Conservation (phyloP, 2,329 filamentous ascomycete genomes). For the Hymenoscyphus albidus region DNA sequence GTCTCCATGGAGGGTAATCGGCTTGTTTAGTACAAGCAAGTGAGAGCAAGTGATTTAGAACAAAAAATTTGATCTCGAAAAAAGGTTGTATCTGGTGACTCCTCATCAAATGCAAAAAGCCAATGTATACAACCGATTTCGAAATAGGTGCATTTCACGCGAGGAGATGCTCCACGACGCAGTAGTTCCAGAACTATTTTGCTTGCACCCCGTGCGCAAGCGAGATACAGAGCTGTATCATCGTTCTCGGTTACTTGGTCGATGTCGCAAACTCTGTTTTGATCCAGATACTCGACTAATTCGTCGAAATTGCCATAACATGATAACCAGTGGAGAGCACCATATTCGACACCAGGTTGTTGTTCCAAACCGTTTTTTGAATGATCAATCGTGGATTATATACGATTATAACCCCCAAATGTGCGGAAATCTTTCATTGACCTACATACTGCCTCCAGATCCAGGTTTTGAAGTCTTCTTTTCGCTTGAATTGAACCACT, state of each 20-base stretch:
- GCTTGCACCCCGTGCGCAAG: not conserved
- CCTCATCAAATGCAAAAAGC: slow-evolving; percentile 2
- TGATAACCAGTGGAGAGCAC: not conserved
- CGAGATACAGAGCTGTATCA: not conserved
- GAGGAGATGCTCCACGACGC: not conserved
- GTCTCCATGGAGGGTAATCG: too few relatives aligned
- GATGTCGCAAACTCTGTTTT: not conserved
- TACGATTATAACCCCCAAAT: not conserved
- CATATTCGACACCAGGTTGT: not conserved
- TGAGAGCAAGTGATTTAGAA: too few relatives aligned
- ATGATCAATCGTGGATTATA: not conserved
- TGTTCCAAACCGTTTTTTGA: not conserved
- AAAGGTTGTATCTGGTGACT: too few relatives aligned
- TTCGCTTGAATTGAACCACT: not conserved
- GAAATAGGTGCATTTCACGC: not conserved
- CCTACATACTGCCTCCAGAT: not conserved
- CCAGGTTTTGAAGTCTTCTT: not conserved
- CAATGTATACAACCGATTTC: slow-evolving; percentile 1
- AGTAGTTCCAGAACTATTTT: not conserved
- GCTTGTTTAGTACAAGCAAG: too few relatives aligned
- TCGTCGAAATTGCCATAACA: not conserved
- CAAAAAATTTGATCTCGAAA: too few relatives aligned
- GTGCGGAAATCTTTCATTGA: not conserved
- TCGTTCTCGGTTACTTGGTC: not conserved
- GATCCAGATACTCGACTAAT: not conserved